Evolutionary conservation across 2,329 filamentous ascomycete species (phyloP).

Genomic region (Penicillium sp.): DNA sequence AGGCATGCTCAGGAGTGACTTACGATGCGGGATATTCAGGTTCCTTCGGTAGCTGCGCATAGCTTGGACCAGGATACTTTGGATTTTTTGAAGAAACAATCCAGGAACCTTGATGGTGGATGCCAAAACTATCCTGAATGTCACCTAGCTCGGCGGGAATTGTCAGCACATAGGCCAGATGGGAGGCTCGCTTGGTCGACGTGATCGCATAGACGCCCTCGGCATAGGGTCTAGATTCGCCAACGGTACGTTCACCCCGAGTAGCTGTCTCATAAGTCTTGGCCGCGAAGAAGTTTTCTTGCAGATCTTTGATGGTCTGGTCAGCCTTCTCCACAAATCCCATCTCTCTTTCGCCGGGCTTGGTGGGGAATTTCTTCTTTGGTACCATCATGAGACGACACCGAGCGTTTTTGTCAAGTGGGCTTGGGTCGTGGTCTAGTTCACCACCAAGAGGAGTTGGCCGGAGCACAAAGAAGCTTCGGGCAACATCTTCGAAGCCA

Average conservation of each 20-base stretch:
- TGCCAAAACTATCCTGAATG: conserved; percentile 71
- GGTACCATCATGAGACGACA: conserved; percentile 74
- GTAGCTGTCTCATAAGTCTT: conserved; percentile 75
- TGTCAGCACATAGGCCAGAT: conserved; percentile 77
- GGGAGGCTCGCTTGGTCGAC: conserved; percentile 66
- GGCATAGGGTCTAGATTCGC: conserved; percentile 71
- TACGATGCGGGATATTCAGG: conserved; percentile 71
- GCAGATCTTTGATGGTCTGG: conserved; percentile 65
- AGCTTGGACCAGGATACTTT: conserved; percentile 62
- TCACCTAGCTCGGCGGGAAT: conserved; percentile 67
- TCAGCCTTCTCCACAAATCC: conserved; percentile 77
- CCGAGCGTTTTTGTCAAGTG: conserved; percentile 56
- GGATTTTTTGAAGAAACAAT: conserved; percentile 80
- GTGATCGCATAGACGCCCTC: conserved; percentile 85
- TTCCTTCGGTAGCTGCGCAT: conserved; percentile 60
- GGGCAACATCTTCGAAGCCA: conserved; percentile 68
- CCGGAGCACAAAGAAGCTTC: conserved; percentile 75
- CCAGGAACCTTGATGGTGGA: conserved; percentile 71
- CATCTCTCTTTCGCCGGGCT: conserved; percentile 69
- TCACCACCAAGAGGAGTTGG: conserved; percentile 70
- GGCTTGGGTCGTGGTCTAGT: conserved; percentile 54
- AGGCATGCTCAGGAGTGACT: conserved; percentile 26
- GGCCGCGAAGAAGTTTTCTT: conserved; percentile 66
- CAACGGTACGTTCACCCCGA: conserved; percentile 63
- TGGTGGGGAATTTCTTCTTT: conserved; percentile 77